phyloP scores from a whole-genome alignment of 805 yeast genomes.

The Saccharomyces eubayanus region DNA sequence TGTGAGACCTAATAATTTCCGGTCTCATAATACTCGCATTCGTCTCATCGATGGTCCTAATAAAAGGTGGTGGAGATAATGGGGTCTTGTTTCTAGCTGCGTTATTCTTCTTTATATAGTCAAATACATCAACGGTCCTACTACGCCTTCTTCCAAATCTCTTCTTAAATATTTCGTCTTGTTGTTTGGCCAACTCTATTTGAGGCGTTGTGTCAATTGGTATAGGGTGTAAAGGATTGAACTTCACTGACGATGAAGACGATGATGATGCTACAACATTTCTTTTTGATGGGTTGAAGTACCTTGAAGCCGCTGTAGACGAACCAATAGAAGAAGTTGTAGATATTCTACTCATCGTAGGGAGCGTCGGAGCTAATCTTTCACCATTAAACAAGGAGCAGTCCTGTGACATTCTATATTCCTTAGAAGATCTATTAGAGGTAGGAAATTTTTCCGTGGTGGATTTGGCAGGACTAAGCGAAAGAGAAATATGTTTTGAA shows the following conservation, averaged over 20 bases:
- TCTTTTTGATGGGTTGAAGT: constrained; percentile 7
- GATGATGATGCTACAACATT: constrained; percentile 4
- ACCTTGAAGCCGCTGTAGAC: constrained; percentile 1
- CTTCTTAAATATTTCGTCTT: background rate
- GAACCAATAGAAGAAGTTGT: constrained; percentile 3
- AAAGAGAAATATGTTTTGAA: background rate
- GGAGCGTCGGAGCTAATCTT: background rate
- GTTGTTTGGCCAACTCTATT: background rate
- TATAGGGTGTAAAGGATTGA: background rate
- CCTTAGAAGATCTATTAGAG: background rate
- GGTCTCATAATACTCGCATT: background rate
- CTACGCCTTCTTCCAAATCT: constrained; percentile 23
- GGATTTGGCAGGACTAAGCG: constrained; percentile 5
- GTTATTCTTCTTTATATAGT: constrained; percentile 7
- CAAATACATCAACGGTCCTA: constrained; percentile 26
- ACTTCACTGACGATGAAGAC: constrained; percentile 9
- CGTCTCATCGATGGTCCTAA: background rate
- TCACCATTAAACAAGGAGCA: background rate
- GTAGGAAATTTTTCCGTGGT: background rate
- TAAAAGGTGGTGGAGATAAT: background rate
- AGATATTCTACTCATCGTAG: constrained; percentile 4
- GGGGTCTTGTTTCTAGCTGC: background rate
- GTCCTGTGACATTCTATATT: background rate
- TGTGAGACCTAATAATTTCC: background rate
- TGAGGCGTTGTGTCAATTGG: background rate